A percentile compares a stretch with the other conserved stretches of the same genome.
These are phyloP conservation scores for Cystobasidium tubakii DNA, from an alignment of 768 basidiomycete species.

Conservation along the genomic window DNA sequence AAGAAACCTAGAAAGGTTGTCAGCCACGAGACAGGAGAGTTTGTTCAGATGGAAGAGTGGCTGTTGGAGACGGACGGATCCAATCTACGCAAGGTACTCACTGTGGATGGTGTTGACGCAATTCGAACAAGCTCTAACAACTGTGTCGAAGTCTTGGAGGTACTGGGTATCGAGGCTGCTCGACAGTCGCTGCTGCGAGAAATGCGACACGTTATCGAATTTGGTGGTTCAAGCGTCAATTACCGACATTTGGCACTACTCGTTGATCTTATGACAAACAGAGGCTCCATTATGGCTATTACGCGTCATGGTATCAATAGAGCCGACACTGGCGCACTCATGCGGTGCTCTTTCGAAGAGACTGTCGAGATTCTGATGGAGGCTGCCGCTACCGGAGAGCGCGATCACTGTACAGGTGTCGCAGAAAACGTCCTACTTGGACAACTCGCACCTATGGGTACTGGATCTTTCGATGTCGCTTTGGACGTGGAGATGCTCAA, in stretches of 20 bases:
- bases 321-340: conserved; percentile 95
- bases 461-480: conserved; percentile 73
- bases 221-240: conserved; percentile 99
- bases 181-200: conserved; percentile 91
- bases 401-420: conserved; percentile 94
- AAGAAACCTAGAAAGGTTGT: conserved; percentile 73
- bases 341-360: conserved; percentile 98
- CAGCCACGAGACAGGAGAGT: conserved; percentile 57
- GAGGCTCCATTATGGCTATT: conserved; percentile 89
- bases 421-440: conserved; percentile 99
- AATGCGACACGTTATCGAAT: conserved; percentile 90
- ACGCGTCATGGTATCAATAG: conserved; percentile 99
- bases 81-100: conserved; percentile 91
- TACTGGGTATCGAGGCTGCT: conserved; percentile 93
- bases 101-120: conserved; percentile 89
- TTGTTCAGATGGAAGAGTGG: conserved; percentile 64
- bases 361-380: conserved; percentile 99
- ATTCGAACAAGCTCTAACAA: conserved; percentile 92
- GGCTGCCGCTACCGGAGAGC: conserved; percentile 94
- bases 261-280: conserved; percentile 96
- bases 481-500: conserved; percentile 97
- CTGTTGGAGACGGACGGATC: conserved; percentile 94
- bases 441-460: conserved; percentile 99
- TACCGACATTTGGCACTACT: conserved; percentile 94
- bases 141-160: conserved; percentile 87